Conservation (phyloP, 169 alveolate species). For the Plasmodium vinckei region DNA sequence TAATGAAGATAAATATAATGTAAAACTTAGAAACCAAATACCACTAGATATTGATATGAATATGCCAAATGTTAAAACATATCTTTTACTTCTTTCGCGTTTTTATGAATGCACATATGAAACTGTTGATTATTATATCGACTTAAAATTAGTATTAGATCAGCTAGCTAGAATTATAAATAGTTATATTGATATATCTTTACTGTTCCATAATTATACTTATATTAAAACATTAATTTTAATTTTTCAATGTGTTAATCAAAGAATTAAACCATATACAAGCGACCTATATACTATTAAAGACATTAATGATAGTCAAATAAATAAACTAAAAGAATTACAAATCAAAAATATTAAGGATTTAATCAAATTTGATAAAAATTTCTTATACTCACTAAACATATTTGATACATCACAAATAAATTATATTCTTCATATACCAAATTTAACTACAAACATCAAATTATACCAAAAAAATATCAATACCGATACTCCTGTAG, state of each 20-base stretch:
- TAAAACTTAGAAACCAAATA: conserved; percentile 88
- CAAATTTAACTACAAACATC: conserved; percentile 12
- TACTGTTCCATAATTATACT: conserved; percentile 61
- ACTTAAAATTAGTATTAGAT: conserved; percentile 90
- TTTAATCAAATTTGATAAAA: conserved; percentile 37
- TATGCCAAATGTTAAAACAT: conserved; percentile 92
- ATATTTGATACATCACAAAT: conserved; percentile 43
- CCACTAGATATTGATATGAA: conserved; percentile 92
- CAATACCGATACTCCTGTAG: not conserved
- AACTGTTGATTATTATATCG: conserved; percentile 90
- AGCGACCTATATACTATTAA: conserved; percentile 33
- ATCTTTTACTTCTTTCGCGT: conserved; percentile 88
- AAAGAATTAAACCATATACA: conserved; percentile 71
- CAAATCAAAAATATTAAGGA: conserved; percentile 38
- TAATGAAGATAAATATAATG: conserved; percentile 94
- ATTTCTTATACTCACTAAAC: conserved; percentile 41
- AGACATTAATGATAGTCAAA: conserved; percentile 20
- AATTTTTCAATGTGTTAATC: conserved; percentile 75
- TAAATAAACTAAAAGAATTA: conserved; percentile 43
- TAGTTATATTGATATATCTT: conserved; percentile 86
- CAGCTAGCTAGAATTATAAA: conserved; percentile 89
- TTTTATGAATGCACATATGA: conserved; percentile 89
- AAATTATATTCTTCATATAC: conserved; percentile 50
- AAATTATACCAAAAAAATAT: conserved; percentile 25
- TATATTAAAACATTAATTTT: conserved; percentile 63